A percentile compares a stretch with the other conserved stretches of the same genome.
Conservation (phyloP, 2,329 filamentous ascomycete species). For the Incumbomyces delicatus region DNA sequence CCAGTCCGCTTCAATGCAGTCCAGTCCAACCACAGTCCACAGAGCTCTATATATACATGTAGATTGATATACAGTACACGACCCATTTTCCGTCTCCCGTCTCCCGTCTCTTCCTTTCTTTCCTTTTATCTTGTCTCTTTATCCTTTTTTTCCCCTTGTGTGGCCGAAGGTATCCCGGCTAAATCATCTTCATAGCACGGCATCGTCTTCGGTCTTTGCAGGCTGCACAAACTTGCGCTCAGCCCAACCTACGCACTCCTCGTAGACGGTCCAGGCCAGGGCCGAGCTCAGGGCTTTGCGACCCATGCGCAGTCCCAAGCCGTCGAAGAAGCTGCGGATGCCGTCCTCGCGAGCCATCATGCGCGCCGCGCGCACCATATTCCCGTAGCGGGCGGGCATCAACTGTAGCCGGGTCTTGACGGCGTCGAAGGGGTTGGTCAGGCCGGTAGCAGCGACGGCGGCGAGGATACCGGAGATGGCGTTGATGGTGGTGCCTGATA, state of each 20-base stretch:
- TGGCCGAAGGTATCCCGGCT: background rate
- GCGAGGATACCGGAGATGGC: slow-evolving; percentile 74
- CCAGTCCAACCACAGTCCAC: too few species aligned
- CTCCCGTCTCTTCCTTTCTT: too few species aligned
- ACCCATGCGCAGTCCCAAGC: slow-evolving; percentile 74
- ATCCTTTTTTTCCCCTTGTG: background rate
- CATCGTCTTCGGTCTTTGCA: slow-evolving; percentile 8
- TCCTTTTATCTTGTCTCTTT: too few species aligned
- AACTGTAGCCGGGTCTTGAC: slow-evolving; percentile 93
- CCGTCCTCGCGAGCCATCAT: slow-evolving; percentile 79
- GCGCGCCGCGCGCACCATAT: slow-evolving; percentile 66
- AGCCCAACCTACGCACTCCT: slow-evolving; percentile 74
- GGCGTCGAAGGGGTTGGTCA: slow-evolving; percentile 95
- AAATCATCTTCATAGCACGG: slow-evolving; percentile 11
- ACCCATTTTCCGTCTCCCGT: too few species aligned
- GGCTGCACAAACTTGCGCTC: slow-evolving; percentile 31
- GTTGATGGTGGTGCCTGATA: slow-evolving; percentile 60
- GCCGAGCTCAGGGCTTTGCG: slow-evolving; percentile 88
- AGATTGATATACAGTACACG: too few species aligned
- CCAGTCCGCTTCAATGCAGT: too few species aligned
- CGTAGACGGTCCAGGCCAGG: slow-evolving; percentile 95
- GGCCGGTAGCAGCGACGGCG: slow-evolving; percentile 69
- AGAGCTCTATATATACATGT: too few species aligned
- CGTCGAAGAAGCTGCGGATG: slow-evolving; percentile 69
- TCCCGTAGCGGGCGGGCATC: slow-evolving; percentile 70